Percentiles rank a stretch among this genome's conserved stretches.
Conservation (phyloP, 345 rosid genomes). For the Bretschneidera sinensis region DNA sequence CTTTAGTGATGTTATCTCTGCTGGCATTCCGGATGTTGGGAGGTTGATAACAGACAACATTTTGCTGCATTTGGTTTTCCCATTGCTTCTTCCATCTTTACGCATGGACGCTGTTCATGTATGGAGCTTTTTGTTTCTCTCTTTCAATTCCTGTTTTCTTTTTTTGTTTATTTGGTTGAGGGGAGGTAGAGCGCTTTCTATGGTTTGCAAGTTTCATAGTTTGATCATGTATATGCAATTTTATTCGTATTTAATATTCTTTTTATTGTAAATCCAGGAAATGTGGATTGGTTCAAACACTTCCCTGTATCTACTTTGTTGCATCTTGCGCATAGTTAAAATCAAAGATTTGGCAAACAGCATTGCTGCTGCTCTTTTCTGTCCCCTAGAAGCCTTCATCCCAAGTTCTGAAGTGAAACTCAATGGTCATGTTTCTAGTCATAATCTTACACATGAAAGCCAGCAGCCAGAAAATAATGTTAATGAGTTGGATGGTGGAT, state of each 20-base stretch:
- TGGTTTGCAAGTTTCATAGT: conserved; percentile 5
- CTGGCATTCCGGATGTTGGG: conserved; percentile 96
- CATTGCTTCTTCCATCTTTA: conserved; percentile 87
- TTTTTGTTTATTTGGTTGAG: background rate
- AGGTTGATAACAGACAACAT: conserved; percentile 80
- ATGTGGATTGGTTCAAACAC: conserved; percentile 59
- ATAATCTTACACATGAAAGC: conserved; percentile 29
- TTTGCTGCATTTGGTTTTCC: conserved; percentile 75
- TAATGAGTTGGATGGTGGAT: conserved; percentile 28
- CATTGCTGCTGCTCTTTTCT: conserved; percentile 86
- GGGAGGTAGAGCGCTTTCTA: background rate
- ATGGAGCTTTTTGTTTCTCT: conserved; percentile 23
- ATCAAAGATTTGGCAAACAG: conserved; percentile 94
- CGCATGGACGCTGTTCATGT: conserved; percentile 48
- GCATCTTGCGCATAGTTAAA: conserved; percentile 93
- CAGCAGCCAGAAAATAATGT: conserved; percentile 31
- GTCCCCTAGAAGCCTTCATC: conserved; percentile 55
- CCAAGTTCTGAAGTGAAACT: conserved; percentile 44
- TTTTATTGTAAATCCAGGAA: conserved; percentile 48
- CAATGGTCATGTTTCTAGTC: conserved; percentile 47
- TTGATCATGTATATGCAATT: background rate
- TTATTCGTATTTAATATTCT: conserved; percentile 19
- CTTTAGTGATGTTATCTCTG: conserved; percentile 90
- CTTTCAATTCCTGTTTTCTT: conserved; percentile 6
- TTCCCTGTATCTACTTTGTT: conserved; percentile 83